Base-by-base conservation (phyloP, 768 basidiomycete species). In the Cubamyces lactineus region DNA sequence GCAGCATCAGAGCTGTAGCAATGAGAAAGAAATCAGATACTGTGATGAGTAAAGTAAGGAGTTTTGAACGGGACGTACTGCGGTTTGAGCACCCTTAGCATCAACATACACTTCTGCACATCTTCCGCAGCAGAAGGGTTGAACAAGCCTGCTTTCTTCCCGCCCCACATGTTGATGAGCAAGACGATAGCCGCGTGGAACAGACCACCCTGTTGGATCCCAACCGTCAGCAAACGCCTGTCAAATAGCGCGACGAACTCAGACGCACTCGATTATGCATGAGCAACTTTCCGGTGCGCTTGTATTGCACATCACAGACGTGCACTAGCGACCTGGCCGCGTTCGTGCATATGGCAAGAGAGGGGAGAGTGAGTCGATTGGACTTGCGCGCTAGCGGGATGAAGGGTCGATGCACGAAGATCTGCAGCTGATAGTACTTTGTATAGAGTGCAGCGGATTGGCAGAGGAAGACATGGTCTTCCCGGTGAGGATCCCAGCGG, bases 321-420 rank as follows among this genome's bases (percentile, higher is more conserved):
- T 88, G 89, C 41, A 83, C 84, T 61, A 84, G 87, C 0, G 89
- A 91, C 8, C 91, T 79, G 1, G 93, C 89, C 0, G 93, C 86
- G 63, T 93, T 94, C 19, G 88, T 86, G 72, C 92, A 94, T 55
- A 94, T 93, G 0, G 90, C 89, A 30, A 94, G 78, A 0, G 91
- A 87, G 69, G 76, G 86, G 67, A 86, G 82, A 0, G 79, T 76
- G 39, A 83, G 68, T 1, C 74, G 71, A 0, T 78, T 75, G 0
- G 79, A 79, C 57, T 85, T 85, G 47, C 80, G 76, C 3, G 85
- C 82, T 0, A 83, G 82, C 0, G 89, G 89, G 59, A 94, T 87
- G 73, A 91, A 92, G 2, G 88, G 88, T 45, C 92, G 80, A 71
- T 94, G 92, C 50, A 92, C 83, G 59, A 86, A 77, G 66, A 94